These are phyloP conservation scores for Colletotrichum sp. DNA, from an alignment of 2,329 filamentous ascomycete genomes.

Conservation along the genomic window DNA sequence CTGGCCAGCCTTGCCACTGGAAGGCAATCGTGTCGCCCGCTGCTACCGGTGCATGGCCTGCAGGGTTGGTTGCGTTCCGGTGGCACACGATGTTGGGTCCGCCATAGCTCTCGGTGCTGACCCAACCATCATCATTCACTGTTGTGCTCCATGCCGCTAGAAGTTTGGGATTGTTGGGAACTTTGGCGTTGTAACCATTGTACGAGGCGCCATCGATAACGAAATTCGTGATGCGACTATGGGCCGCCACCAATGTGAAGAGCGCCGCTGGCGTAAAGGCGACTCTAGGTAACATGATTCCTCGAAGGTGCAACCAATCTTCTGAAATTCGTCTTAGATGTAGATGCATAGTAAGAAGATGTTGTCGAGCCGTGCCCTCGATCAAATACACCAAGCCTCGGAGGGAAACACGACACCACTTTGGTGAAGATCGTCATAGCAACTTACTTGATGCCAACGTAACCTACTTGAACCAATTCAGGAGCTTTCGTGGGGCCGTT, in stretches of 20 bases:
- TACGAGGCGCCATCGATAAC: conserved; percentile 52
- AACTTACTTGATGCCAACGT: not conserved
- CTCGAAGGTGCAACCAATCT: not conserved
- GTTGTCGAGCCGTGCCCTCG: not conserved
- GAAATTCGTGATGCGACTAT: conserved; percentile 36
- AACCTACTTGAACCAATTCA: not conserved
- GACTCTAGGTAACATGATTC: not conserved
- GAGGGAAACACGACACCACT: not conserved
- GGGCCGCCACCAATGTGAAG: conserved; percentile 4
- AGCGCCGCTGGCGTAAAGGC: not conserved
- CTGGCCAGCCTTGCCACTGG: conserved; percentile 68
- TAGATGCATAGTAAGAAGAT: not conserved
- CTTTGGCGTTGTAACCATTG: conserved; percentile 41
- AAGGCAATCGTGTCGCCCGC: conserved; percentile 62
- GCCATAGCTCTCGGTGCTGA: conserved; percentile 51
- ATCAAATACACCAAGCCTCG: not conserved
- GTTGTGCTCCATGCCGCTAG: conserved; percentile 60
- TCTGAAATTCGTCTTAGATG: fast-evolving
- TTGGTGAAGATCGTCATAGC: not conserved
- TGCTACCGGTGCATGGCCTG: conserved; percentile 55
- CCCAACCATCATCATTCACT: conserved; percentile 56
- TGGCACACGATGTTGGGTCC: conserved; percentile 67
- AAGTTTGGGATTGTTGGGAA: conserved; percentile 20
- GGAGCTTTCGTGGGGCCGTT: not conserved
- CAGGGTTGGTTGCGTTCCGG: conserved; percentile 55